These are phyloP conservation scores for Fraxinus anomala DNA, from an alignment of 257 asterid species.

Conservation along the genomic window DNA sequence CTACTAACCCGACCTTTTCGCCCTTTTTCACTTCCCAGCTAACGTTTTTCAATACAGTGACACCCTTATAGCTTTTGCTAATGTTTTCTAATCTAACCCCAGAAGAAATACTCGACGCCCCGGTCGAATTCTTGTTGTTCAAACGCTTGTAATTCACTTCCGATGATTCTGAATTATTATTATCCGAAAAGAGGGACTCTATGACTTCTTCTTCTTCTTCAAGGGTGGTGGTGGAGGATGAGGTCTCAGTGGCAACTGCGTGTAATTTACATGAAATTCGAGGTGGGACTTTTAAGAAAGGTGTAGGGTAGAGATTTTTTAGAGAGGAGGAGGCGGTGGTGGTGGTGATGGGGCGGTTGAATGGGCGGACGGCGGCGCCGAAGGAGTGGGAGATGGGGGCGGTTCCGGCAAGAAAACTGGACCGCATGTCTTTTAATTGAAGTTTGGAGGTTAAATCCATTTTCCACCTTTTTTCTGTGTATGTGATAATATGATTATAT, in stretches of 20 bases:
- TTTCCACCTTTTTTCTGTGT: constrained; percentile 5
- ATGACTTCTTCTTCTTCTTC: constrained; percentile 62
- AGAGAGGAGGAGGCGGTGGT: constrained; percentile 33
- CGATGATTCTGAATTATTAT: constrained; percentile 29
- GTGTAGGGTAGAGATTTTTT: constrained; percentile 27
- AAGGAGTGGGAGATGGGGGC: constrained; percentile 40
- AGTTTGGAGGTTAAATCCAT: constrained; percentile 64
- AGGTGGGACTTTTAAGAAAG: constrained; percentile 29
- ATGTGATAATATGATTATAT: constrained; percentile 1
- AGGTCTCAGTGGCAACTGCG: constrained; percentile 68
- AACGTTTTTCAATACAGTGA: constrained; percentile 78
- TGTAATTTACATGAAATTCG: constrained; percentile 47
- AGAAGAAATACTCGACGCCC: constrained; percentile 86
- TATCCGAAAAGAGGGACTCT: constrained; percentile 63
- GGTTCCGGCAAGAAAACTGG: constrained; percentile 58
- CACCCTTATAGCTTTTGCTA: constrained; percentile 78
- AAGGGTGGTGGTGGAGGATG: constrained; percentile 40
- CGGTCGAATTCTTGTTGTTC: constrained; percentile 41
- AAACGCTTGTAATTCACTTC: constrained; percentile 51
- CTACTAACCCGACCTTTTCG: constrained; percentile 91
- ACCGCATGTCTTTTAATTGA: constrained; percentile 55
- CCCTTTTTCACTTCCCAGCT: constrained; percentile 95
- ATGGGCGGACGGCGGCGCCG: constrained; percentile 44
- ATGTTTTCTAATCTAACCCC: constrained; percentile 87
- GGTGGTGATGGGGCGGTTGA: constrained; percentile 38